These are phyloP conservation scores for Cladosporium sp. DNA, from an alignment of 2,329 filamentous ascomycete genomes.

Conservation along the genomic window DNA sequence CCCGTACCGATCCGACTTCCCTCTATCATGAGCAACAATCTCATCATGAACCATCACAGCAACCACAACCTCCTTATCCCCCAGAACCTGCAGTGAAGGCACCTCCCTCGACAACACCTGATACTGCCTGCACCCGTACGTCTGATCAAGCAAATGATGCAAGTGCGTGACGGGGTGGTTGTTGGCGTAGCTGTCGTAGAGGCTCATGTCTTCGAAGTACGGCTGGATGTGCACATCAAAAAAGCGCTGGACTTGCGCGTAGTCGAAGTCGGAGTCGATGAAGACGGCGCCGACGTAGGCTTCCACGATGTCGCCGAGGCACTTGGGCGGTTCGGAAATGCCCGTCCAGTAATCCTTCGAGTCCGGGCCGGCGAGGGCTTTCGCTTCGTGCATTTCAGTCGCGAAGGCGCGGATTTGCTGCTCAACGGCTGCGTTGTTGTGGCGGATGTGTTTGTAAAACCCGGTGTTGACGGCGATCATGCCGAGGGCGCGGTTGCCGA, in stretches of 20 bases:
- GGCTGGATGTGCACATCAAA: constrained; percentile 69
- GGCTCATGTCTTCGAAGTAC: constrained; percentile 79
- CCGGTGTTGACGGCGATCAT: constrained; percentile 73
- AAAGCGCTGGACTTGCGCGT: constrained; percentile 67
- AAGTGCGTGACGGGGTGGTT: constrained; percentile 75
- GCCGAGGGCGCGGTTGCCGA: constrained; percentile 89
- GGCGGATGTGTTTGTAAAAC: constrained; percentile 69
- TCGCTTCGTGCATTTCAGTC: constrained; percentile 52
- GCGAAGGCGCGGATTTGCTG: constrained; percentile 53
- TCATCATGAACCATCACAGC: constrained; percentile 72
- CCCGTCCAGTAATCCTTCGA: constrained; percentile 66
- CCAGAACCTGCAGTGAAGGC: constrained; percentile 45
- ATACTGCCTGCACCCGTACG: constrained; percentile 62
- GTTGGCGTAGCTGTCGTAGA: constrained; percentile 84
- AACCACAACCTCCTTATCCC: constrained; percentile 53
- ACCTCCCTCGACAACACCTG: constrained; percentile 53
- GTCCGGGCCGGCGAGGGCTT: constrained; percentile 43
- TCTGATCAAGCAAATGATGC: constrained; percentile 57
- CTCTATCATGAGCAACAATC: constrained; percentile 59
- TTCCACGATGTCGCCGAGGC: constrained; percentile 82
- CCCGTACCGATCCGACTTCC: constrained; percentile 65
- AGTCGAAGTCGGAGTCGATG: constrained; percentile 81
- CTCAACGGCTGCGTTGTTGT: constrained; percentile 48
- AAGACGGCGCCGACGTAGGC: constrained; percentile 87
- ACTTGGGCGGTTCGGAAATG: constrained; percentile 64